Evolutionary conservation across 139 green algal genomes (phyloP), one percentile per base, ranked within the genome.

Genomic region (Tetradesmus obliquus): DNA sequence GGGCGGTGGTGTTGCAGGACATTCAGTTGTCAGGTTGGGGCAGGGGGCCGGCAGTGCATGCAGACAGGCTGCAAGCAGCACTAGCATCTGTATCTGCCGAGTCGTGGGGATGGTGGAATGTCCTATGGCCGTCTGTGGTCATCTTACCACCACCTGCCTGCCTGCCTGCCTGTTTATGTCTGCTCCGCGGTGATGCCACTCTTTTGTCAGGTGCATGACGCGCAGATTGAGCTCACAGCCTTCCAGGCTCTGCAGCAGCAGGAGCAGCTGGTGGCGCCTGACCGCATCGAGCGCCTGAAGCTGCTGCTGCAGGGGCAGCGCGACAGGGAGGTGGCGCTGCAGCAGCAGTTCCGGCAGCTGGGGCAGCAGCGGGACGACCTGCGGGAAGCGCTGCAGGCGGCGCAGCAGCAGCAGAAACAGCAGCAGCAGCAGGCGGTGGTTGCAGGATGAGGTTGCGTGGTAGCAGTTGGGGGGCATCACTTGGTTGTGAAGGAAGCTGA

Each of bases 181-280:
- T 7, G 17, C 15, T 12, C 45, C 58, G 51, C 69, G 72, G 72
- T 91, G 66, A 81, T 93, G 5, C 55, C 91, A 89, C 84, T 93
- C 91, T 60, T 62, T 45, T 22, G 58, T 55, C 91, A 95, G 92
- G 79, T 93, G n/a, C 10, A 72, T 20, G 88, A 93, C 22, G 92
- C 92, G 13, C 62, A 90, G 55, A 90, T 93, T 55, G 94, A 97
- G 88, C 87, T 95, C 22, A 54, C 80, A 12, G 95, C 93, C 91
- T 96, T 97, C 90, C 79, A 94, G 88, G 93, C 92, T 9, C 83
- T 98, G 92, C 92, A 95, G 81, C 94, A 97, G 89, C 93, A 93
- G 79, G 97, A 98, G 94, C 88, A 94, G 79, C 93, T 91, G 10
- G 92, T 94, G 15, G 93, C 94, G 2, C 95, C 96, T 15, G 92